phyloP scores from a whole-genome alignment of 441 rosid species.

The Euphorbia celastroides region DNA sequence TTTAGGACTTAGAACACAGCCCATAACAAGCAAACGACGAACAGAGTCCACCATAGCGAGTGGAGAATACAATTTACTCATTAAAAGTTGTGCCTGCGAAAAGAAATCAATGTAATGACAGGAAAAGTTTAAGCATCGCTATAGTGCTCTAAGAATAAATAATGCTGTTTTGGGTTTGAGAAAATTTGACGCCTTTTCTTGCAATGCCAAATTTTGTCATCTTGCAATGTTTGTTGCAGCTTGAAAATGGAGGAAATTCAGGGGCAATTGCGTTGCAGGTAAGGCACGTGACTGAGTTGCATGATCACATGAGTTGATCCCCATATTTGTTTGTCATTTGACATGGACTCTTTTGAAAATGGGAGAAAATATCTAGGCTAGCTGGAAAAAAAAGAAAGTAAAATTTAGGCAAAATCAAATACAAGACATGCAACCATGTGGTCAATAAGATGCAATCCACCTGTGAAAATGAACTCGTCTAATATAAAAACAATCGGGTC shows the following conservation, averaged over 20 bases:
- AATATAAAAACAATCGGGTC: background rate
- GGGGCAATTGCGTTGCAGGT: background rate
- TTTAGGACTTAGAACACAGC: background rate
- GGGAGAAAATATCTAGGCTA: background rate
- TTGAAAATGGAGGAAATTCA: background rate
- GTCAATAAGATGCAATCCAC: background rate
- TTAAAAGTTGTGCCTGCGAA: background rate
- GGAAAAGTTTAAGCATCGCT: background rate
- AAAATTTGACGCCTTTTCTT: background rate
- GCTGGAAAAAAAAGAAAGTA: background rate
- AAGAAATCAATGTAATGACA: too few relatives aligned
- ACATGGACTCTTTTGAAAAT: background rate
- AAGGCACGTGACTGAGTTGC: background rate
- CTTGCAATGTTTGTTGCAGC: background rate
- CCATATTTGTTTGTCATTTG: background rate
- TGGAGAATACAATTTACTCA: background rate
- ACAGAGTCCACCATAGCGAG: background rate
- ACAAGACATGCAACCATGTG: background rate
- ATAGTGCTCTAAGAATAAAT: background rate
- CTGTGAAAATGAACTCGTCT: background rate
- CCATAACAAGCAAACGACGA: background rate
- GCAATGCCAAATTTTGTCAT: background rate
- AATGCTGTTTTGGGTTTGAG: background rate
- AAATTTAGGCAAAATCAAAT: background rate
- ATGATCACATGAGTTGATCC: background rate